These are phyloP conservation scores for Alternaria triticina DNA, from an alignment of 2,329 filamentous ascomycete species.

Conservation along the genomic window DNA sequence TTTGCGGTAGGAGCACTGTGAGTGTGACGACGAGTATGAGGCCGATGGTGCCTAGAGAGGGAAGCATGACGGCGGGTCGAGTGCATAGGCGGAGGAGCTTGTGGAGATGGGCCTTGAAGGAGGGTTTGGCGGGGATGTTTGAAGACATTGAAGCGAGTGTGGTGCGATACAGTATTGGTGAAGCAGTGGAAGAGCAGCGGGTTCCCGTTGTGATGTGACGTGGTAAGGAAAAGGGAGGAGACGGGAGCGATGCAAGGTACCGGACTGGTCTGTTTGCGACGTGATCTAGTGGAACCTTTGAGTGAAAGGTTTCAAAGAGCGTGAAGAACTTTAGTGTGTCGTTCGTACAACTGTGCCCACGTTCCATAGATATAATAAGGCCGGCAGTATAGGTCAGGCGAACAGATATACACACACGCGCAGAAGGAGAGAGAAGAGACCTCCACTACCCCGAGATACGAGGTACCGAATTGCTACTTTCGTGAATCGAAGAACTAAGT, in stretches of 20 bases:
- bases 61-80: not conserved
- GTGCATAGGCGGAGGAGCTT: not conserved
- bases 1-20: not conserved
- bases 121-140: not conserved
- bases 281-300: not conserved
- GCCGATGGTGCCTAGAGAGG: not conserved
- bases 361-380: not conserved
- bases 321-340: not conserved
- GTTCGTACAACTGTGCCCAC: not conserved
- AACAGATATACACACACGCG: not conserved
- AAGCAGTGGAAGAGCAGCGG: not conserved
- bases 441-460: too few species aligned
- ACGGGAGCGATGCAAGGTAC: too few species aligned
- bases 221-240: not conserved
- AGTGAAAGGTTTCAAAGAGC: not conserved
- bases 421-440: not conserved
- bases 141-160: not conserved
- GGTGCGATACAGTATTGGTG: not conserved
- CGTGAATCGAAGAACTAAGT: too few species aligned
- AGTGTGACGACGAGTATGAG: not conserved
- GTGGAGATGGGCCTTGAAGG: not conserved
- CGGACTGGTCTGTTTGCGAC: not conserved
- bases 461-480: not conserved
- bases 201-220: not conserved
- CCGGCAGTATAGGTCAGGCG: not conserved